Conservation (phyloP, 1,139 yeast species). For the Saccharomyces uvarum region DNA sequence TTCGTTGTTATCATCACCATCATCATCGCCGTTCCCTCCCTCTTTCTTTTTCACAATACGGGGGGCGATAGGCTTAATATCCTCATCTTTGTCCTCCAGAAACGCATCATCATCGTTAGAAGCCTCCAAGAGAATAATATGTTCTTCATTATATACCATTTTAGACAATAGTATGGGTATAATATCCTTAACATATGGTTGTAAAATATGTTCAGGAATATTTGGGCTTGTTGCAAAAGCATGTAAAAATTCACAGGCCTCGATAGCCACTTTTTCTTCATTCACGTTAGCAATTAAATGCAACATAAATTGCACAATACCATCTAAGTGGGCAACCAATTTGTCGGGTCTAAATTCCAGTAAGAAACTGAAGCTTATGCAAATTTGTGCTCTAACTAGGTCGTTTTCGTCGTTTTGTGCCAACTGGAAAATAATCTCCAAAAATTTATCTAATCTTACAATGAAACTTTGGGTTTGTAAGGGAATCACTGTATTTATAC, state of each 20-base stretch:
- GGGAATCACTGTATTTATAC: conserved; percentile 71
- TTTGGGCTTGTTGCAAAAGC: conserved; percentile 62
- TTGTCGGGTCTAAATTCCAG: conserved; percentile 77
- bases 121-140: conserved; percentile 58
- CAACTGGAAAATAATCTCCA: conserved; percentile 55
- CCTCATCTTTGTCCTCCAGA: conserved; percentile 76
- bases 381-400: conserved; percentile 63
- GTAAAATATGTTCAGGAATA: conserved; percentile 42
- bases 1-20: conserved; percentile 33
- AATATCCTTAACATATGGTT: conserved; percentile 51
- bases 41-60: conserved; percentile 46
- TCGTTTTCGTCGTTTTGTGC: conserved; percentile 50
- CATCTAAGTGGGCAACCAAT: conserved; percentile 69
- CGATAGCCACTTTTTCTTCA: conserved; percentile 73
- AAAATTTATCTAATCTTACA: conserved; percentile 57
- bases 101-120: conserved; percentile 59
- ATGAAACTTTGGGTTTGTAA: conserved; percentile 59
- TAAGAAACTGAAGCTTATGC: conserved; percentile 67
- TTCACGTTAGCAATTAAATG: conserved; percentile 57
- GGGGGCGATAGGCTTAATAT: conserved; percentile 73
- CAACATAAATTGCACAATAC: conserved; percentile 75
- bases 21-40: conserved; percentile 31
- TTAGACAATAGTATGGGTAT: conserved; percentile 69
- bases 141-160: conserved; percentile 86
- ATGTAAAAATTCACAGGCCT: conserved; percentile 86